Evolutionary conservation across 139 green algal species (phyloP), one percentile per base, ranked within the genome.

Genomic region (Chlorokybus atmophyticus): DNA sequence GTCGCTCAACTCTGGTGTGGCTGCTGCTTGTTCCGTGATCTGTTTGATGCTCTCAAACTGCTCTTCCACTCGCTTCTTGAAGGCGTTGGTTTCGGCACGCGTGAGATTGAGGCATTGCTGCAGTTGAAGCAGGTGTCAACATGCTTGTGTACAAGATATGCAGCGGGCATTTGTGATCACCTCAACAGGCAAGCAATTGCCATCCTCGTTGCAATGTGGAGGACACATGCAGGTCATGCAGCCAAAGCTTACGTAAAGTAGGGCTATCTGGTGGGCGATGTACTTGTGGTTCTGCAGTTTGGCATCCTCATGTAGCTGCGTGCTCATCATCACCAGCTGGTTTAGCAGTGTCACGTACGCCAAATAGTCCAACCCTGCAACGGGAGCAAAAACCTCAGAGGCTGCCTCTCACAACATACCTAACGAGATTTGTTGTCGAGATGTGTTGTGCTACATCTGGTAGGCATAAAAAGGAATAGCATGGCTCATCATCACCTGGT

Each of bases 241-340:
- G n/a, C n/a, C n/a, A n/a, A n/a, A n/a, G 10, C 44, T 53, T 21
- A 10, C 44, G 17, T 59, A 59, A 26, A 59, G 19, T 26, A 59
- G 52, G 19, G 52, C 52, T 10, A 59, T 10, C n/a, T 59, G 52
- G 32, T 59, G 52, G 19, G 52, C 52, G 52, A 59, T 59, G 19
- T 59, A 59, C 52, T 59, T 59, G 32, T 59, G 52, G 19, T 59
- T 59, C 10, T 59, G 10, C 52, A 29, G 10, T n/a, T 51, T 10
- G 24, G 32, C 10, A n/a, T 59, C 52, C 10, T 59, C 10, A n/a
- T 59, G 31, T 7, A 59, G 52, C 32, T 59, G 52, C 10, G 31
- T 51, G 10, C 19, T 26, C 30, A 59, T 48, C 10, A 26, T 29
- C 10, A 51, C 14, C 8, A 59, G 30, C 52, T 59, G 48, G 48